Conservation (phyloP, 345 rosid species). For the Anacardium occidentale region DNA sequence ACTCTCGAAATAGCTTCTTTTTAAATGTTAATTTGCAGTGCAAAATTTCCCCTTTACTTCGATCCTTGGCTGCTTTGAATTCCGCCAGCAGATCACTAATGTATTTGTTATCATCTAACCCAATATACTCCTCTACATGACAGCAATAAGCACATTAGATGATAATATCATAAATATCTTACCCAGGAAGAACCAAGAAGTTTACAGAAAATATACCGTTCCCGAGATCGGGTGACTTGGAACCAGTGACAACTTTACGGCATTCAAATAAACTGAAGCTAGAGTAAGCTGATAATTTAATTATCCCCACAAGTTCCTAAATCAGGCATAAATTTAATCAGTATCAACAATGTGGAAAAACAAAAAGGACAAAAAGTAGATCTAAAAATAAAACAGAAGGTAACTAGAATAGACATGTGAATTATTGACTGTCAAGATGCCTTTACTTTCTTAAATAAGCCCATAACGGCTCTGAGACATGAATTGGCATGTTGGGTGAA, state of each 20-base stretch:
- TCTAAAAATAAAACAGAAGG: not conserved
- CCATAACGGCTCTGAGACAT: not conserved
- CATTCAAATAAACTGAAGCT: slow-evolving; percentile 96
- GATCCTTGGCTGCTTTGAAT: slow-evolving; percentile 87
- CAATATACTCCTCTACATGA: slow-evolving; percentile 84
- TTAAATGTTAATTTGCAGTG: slow-evolving; percentile 88
- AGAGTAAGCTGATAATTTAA: slow-evolving; percentile 80
- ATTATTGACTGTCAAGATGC: slow-evolving; percentile 3
- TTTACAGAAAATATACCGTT: slow-evolving; percentile 53
- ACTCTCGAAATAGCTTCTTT: slow-evolving; percentile 90
- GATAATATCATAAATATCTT: slow-evolving; percentile 9
- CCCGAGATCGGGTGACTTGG: slow-evolving; percentile 85
- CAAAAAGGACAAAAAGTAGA: slow-evolving; percentile 3
- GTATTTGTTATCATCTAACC: slow-evolving; percentile 94
- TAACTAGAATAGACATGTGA: not conserved
- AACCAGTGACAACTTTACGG: slow-evolving; percentile 88
- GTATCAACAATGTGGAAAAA: slow-evolving; percentile 12
- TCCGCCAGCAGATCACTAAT: slow-evolving; percentile 91
- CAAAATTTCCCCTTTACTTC: slow-evolving; percentile 94
- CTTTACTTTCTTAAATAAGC: not conserved
- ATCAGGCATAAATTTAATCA: slow-evolving; percentile 20
- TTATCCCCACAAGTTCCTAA: slow-evolving; percentile 96
- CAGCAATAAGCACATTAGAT: slow-evolving; percentile 27
- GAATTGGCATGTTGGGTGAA: not conserved
- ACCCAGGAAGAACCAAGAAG: slow-evolving; percentile 12